Base-by-base conservation (phyloP, 441 rosid genomes). In the Adansonia grandidieri region DNA sequence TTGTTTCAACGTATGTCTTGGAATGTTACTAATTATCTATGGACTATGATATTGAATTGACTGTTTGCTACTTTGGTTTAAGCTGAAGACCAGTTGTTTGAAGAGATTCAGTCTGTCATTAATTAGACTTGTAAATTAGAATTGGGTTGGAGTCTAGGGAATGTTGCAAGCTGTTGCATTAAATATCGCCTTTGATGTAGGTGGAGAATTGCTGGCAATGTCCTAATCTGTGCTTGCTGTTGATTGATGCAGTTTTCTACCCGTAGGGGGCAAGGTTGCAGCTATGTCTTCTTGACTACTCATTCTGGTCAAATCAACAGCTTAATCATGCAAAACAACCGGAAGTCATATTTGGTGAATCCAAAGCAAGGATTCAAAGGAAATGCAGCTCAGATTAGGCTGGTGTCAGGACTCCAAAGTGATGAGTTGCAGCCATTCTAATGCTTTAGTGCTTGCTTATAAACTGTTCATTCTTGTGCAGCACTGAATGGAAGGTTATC, bases 151-250 rank as follows among this genome's bases (percentile, higher is more conserved):
- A 37, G 40, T 61, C 42, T 11, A 24, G n/a, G 1, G 66, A 61
- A 24, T 61, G 40, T 62, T 13, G 45, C 45, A 63, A 60, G 64
- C 66, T 11, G 66, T 62, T 62, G 17, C 15, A 62, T 62, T 63
- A 13, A 63, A 28, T 63, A 13, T 14, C 17, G 14, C 8, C 19
- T 32, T 63, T 6, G 68, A 9, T 63, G 20, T 63, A 6, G 47
- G 3, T 15, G 48, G 68, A 64, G 10, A 64, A 37, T 64, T 64
- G 69, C 47, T 14, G 40, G 48, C 20, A 37, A 4, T 14, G 67
- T 64, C 69, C 20, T 64, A 32, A 37, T 32, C 69, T 64, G 47
- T 37, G 69, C 20, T 15, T 37, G 48, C 69, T 15, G 69, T 64
- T 64, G 67, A 17, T 37, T 15, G 69, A 37, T 37, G 47, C 47